Conservation (phyloP, 495 filamentous ascomycete species). For the Tetracladium marchalianum region DNA sequence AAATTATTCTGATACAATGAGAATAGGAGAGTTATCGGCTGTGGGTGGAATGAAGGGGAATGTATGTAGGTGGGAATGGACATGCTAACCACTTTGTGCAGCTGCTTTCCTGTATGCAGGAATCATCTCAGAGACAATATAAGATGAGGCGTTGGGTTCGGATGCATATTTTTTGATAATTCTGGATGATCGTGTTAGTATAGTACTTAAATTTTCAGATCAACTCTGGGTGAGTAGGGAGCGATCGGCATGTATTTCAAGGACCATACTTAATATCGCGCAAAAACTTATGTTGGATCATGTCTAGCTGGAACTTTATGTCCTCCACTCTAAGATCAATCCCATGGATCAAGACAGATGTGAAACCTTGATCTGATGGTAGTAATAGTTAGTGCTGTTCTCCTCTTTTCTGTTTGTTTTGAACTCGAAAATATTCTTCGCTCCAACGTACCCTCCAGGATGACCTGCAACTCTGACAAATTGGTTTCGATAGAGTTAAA, state of each 20-base stretch:
- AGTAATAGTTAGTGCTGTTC: not conserved
- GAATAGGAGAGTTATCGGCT: not conserved
- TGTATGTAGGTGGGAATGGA: not conserved
- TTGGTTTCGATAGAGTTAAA: not conserved
- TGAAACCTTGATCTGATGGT: not conserved
- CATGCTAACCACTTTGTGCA: conserved; percentile 5
- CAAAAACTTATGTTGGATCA: conserved; percentile 1
- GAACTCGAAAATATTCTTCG: not conserved
- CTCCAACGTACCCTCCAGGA: conserved; percentile 1
- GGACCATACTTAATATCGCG: conserved; percentile 4
- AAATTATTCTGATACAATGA: no score
- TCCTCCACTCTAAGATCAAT: conserved; percentile 9
- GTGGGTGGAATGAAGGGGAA: not conserved
- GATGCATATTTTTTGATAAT: conserved; percentile 1
- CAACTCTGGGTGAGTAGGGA: not conserved
- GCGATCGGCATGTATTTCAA: not conserved
- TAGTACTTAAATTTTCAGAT: not conserved
- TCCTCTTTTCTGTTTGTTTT: no score
- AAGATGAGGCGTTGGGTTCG: conserved; percentile 10
- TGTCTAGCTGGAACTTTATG: conserved; percentile 3
- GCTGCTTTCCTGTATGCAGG: conserved; percentile 7
- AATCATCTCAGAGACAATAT: conserved; percentile 7
- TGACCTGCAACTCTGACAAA: conserved; percentile 2
- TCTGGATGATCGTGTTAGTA: conserved; percentile 1
- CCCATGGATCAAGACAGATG: not conserved